Base-by-base conservation (phyloP, 1,284 basidiomycete species). In the Afroboletus lepidellus region DNA sequence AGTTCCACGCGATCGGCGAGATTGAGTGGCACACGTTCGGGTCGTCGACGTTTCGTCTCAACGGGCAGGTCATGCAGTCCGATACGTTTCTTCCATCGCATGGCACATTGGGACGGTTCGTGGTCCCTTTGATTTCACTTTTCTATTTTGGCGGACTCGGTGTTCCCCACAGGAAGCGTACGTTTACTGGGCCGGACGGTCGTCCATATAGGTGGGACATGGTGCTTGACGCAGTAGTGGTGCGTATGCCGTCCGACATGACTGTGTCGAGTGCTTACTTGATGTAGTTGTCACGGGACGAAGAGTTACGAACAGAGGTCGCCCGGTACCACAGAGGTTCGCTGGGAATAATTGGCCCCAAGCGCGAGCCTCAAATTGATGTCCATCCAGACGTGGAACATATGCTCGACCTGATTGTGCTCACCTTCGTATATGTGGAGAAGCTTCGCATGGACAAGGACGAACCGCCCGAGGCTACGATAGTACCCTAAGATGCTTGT, bases 351-450 rank as follows among this genome's bases (percentile, higher is more conserved):
- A 42, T 58, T 8, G 62, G 62, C 23, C 51, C 55, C 6, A 60
- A 55, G 32, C 57, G 56, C 36, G 58, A 53, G 5, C 56, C 72
- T 0, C 61, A 51, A 25, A 60, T 77, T 0, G 69, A 73, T 42
- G 57, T 76, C 15, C 58, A 64, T 47, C 60, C 66, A 6, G 52
- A 53, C 7, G 67, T 67, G 16, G 63, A 69, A 46, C 63, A 69
- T 20, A 74, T 76, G 54, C 50, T 73, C 12, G 70, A 76, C 51
- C 50, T 67, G 24, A 65, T 77, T 16, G 41, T 75, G 6, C 56
- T 77, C 29, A 77, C 75, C 0, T 77, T 76, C 44, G 64, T 75
- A 25, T 76, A 72, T 44, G 61, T 73, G 18, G 71, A 74, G 51
- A 71, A 72, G 51, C 38, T 69, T 12, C 69, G 69, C 25, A 60